These are phyloP conservation scores for Anethum foeniculum DNA, from an alignment of 140 eudicot genomes.

Conservation along the genomic window DNA sequence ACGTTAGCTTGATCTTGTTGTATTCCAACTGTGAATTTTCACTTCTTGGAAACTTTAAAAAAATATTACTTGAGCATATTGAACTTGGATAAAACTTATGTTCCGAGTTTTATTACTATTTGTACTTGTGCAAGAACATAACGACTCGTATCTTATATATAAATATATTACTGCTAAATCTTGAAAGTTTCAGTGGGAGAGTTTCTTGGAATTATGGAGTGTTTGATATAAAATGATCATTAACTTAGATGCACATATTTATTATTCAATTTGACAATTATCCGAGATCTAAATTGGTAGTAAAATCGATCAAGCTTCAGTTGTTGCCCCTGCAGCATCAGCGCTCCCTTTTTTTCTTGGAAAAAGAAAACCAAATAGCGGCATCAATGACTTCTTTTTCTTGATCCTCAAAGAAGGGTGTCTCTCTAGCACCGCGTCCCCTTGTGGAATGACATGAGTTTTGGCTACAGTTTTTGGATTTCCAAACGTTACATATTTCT, in stretches of 20 bases:
- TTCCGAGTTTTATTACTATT: background rate
- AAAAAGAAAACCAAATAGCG: constrained; percentile 64
- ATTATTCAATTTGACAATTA: background rate
- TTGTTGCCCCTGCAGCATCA: constrained; percentile 9
- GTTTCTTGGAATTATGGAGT: too few relatives aligned
- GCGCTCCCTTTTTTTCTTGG: constrained; percentile 41
- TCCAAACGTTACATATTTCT: constrained; percentile 66
- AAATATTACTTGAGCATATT: background rate
- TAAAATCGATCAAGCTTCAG: background rate
- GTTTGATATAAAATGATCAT: too few relatives aligned
- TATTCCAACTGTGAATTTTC: background rate
- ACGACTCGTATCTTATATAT: background rate
- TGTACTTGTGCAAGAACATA: background rate
- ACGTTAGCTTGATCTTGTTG: background rate
- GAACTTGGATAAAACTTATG: background rate
- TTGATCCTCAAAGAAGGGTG: constrained; percentile 62
- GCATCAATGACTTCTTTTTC: constrained; percentile 57
- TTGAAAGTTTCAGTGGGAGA: too few relatives aligned
- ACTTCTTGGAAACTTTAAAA: background rate
- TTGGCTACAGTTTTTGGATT: constrained; percentile 40
- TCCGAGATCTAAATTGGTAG: background rate
- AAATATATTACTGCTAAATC: background rate
- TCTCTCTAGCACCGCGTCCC: constrained; percentile 38
- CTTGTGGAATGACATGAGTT: constrained; percentile 29
- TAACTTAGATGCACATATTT: background rate